phyloP scores from a whole-genome alignment of 768 basidiomycete genomes.

The Pleurotus tuoliensis region DNA sequence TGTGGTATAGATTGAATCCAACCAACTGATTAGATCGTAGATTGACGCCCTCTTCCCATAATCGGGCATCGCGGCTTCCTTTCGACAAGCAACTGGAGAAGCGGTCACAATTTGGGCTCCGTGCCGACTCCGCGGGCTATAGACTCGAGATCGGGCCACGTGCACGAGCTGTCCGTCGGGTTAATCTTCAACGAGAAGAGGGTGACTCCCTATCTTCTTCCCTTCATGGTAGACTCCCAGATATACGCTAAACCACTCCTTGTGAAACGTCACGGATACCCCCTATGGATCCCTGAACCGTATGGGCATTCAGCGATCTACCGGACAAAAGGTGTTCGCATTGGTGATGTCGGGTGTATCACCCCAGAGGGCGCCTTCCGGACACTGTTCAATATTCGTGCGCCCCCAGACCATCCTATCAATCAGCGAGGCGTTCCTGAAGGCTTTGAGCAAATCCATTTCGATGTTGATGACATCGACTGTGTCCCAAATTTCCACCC shows the following conservation, averaged over 20 bases:
- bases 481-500: not conserved
- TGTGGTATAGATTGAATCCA: too few relatives aligned
- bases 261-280: constrained; percentile 21
- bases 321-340: constrained; percentile 16
- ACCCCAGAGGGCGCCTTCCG: constrained; percentile 19
- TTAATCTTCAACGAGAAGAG: too few relatives aligned
- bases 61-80: too few relatives aligned
- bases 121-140: too few relatives aligned
- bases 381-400: constrained; percentile 17
- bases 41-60: too few relatives aligned
- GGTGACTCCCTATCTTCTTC: not conserved
- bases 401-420: not conserved
- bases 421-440: constrained; percentile 3
- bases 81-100: too few relatives aligned
- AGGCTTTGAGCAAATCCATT: constrained; percentile 3
- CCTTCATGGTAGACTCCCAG: not conserved
- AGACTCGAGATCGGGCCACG: too few relatives aligned
- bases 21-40: too few relatives aligned
- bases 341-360: constrained; percentile 20
- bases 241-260: constrained; percentile 7
- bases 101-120: too few relatives aligned
- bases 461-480: not conserved
- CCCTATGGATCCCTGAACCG: constrained; percentile 28
- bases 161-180: too few relatives aligned
- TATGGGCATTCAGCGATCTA: constrained; percentile 17